Conservation (phyloP, 1,139 yeast species). For the Blastobotrys persicus region DNA sequence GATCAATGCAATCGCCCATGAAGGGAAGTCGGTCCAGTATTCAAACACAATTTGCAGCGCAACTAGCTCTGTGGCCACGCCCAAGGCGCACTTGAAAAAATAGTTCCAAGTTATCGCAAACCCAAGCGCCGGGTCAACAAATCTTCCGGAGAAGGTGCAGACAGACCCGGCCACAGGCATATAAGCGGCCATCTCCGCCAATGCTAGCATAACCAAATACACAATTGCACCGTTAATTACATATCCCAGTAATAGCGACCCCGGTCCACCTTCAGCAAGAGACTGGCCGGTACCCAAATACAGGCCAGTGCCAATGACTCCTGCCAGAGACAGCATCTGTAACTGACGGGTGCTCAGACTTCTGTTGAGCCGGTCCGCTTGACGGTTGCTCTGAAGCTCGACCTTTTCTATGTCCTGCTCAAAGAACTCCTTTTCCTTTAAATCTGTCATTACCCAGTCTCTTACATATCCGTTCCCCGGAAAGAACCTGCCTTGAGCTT, state of each 20-base stretch:
- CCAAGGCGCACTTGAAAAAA: conserved; percentile 42
- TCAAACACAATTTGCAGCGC: conserved; percentile 57
- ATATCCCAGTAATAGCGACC: conserved; percentile 49
- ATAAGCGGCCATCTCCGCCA: conserved; percentile 64
- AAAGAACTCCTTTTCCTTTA: neutral
- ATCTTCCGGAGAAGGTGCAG: conserved; percentile 56
- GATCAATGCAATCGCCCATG: conserved; percentile 54
- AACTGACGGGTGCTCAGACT: conserved; percentile 50
- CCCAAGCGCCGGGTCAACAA: conserved; percentile 59
- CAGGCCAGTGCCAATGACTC: conserved; percentile 54
- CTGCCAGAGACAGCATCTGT: conserved; percentile 41
- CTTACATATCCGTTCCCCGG: neutral
- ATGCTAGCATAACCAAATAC: conserved; percentile 52
- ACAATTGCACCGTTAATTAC: conserved; percentile 50
- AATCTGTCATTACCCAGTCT: neutral
- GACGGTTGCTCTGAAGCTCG: neutral
- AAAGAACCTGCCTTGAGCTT: neutral
- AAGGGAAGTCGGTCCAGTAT: conserved; percentile 59
- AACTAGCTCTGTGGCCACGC: conserved; percentile 53
- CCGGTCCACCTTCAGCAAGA: conserved; percentile 53
- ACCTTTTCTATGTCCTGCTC: conserved; percentile 5
- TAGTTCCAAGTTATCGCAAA: conserved; percentile 60
- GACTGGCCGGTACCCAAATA: conserved; percentile 54
- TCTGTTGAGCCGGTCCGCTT: conserved; percentile 35
- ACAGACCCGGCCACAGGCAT: conserved; percentile 62